Evolutionary conservation across 176 grass and related monocot genomes (phyloP).

Genomic region (Carex myosuroides): DNA sequence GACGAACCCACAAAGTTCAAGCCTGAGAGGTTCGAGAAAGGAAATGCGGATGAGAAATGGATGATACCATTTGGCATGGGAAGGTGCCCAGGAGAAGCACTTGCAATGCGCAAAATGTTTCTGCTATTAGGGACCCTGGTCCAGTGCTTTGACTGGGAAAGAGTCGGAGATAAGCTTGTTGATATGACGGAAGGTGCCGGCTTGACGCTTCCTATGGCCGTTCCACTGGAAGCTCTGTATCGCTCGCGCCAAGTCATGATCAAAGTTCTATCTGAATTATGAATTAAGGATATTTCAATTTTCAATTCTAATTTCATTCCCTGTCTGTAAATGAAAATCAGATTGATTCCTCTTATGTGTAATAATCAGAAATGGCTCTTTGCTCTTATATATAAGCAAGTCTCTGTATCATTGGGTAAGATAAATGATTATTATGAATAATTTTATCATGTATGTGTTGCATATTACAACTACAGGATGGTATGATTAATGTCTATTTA

Average conservation of each 20-base stretch:
- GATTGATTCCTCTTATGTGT: background rate
- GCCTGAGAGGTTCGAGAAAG: constrained; percentile 32
- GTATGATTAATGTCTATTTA: background rate
- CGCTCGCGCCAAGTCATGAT: constrained; percentile 10
- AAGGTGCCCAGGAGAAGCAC: constrained; percentile 8
- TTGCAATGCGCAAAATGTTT: constrained; percentile 25
- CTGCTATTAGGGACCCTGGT: constrained; percentile 30
- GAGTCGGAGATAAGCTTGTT: background rate
- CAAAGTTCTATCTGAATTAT: background rate
- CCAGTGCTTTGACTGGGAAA: constrained; percentile 32
- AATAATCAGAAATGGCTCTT: background rate
- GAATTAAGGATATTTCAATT: background rate
- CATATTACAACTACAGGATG: background rate
- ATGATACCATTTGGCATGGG: constrained; percentile 39
- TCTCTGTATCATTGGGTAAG: background rate
- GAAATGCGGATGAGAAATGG: background rate
- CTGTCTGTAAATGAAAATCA: background rate
- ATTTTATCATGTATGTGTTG: background rate
- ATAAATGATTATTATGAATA: background rate
- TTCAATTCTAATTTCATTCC: background rate
- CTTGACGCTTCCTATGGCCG: constrained; percentile 10
- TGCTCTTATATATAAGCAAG: background rate
- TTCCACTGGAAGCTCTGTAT: constrained; percentile 25
- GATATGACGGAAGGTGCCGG: constrained; percentile 23
- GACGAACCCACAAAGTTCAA: constrained; percentile 13